Base-by-base conservation (phyloP, 495 filamentous ascomycete species). In the Talaromyces trachyspermus region DNA sequence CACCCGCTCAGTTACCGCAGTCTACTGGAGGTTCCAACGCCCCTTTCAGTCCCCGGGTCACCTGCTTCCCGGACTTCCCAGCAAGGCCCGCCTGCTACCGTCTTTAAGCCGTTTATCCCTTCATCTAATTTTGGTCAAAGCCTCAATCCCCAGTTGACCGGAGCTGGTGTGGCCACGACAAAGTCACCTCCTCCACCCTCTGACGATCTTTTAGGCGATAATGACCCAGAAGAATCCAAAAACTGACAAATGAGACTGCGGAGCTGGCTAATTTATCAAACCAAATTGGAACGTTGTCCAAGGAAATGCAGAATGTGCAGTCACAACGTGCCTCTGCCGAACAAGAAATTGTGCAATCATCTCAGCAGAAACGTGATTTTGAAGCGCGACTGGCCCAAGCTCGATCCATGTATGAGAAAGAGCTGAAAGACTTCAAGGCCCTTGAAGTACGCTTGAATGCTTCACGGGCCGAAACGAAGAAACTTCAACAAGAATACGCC, bases 261-360 rank as follows among this genome's bases (percentile, higher is more conserved):
- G 92, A 98, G 57, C 74, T 97, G n/a, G 92, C 89, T 23, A 98
- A 98, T 57, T 66, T 98, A 46, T 95, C 89, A 5, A 97, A 95
- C 61, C 91, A 97, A 62, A 85, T 98, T 48, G 83, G 88, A 5
- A 87, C 82, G 5, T 65, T 98, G 47, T 81, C 89, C 2, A 92
- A 85, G 62, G 89, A 98, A 70, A 95, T 95, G 77, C 85, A 92
- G 61, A 88, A 88, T 49, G 82, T 95, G 4, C 89, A 94, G 57
- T 77, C 70, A 29, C 89, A 95, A 64, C 80, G 86, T 33, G 73
- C 69, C 2, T 78, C 81, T 5, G 83, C 85, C 2, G 88, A 95
- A 61, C 81, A 82, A 43, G 84, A 90, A 32, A 63, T 98, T 39
- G 83, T 78, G 48, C 83, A 88, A 48, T 80, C 84, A 24, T 86